phyloP scores from a whole-genome alignment of 1,284 basidiomycete species.

The Rhodotorula sp. region DNA sequence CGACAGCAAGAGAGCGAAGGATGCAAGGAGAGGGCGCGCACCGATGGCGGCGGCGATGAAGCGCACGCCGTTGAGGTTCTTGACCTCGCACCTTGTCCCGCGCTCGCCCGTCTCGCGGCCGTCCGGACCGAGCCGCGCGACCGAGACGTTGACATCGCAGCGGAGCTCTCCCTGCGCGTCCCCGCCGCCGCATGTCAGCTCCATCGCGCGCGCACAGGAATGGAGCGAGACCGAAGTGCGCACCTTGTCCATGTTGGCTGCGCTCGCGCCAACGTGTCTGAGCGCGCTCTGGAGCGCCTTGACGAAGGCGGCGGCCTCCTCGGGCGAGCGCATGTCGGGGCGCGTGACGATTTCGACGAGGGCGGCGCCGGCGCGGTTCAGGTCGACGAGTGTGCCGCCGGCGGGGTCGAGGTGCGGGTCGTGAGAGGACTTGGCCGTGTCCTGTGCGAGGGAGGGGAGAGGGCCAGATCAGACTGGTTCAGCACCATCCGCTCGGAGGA shows the following conservation, averaged over 20 bases:
- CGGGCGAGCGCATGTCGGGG: slow-evolving; percentile 84
- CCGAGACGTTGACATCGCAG: slow-evolving; percentile 94
- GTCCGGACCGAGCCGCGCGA: slow-evolving; percentile 58
- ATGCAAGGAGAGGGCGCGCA: slow-evolving; percentile 52
- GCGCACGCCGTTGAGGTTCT: slow-evolving; percentile 91
- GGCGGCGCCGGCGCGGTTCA: slow-evolving; percentile 85
- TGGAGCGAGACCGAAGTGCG: slow-evolving; percentile 18
- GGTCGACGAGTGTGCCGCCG: slow-evolving; percentile 70
- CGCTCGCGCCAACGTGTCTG: slow-evolving; percentile 79
- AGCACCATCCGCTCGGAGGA: background rate
- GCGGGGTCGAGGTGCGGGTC: slow-evolving; percentile 56
- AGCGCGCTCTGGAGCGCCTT: slow-evolving; percentile 78
- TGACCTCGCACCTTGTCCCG: slow-evolving; percentile 92
- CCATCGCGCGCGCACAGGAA: background rate
- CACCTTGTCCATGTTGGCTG: slow-evolving; percentile 97
- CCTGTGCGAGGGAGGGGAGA: slow-evolving; percentile 57
- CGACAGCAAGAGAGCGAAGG: no score
- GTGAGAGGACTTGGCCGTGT: slow-evolving; percentile 88
- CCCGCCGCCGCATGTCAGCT: background rate
- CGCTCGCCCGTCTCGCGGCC: slow-evolving; percentile 55
- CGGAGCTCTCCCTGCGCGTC: slow-evolving; percentile 76
- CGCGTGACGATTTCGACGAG: slow-evolving; percentile 96
- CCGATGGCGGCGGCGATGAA: slow-evolving; percentile 85
- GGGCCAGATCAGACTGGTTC: background rate
- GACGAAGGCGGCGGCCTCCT: slow-evolving; percentile 89